These are phyloP conservation scores for Mesotaenium endlicherianum DNA, from an alignment of 139 green algal genomes.

Conservation along the genomic window DNA sequence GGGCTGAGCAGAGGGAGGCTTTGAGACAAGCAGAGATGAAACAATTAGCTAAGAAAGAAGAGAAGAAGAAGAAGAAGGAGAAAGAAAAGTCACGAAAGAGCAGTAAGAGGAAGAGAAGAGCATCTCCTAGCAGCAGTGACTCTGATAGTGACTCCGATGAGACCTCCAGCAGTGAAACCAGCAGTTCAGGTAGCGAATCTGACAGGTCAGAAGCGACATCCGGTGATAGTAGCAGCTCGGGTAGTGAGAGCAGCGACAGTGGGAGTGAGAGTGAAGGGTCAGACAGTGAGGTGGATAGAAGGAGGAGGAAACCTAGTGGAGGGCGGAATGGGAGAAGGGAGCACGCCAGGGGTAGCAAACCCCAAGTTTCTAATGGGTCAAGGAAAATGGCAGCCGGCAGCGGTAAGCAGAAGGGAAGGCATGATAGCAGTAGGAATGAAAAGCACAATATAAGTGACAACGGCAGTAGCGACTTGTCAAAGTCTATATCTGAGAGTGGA, in stretches of 20 bases:
- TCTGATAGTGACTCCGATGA: constrained; percentile 15
- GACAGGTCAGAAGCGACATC: neutral
- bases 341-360: neutral
- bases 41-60: constrained; percentile 9
- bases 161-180: neutral
- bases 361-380: neutral
- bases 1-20: neutral
- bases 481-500: neutral
- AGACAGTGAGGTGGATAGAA: constrained; percentile 10
- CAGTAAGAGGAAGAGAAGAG: constrained; percentile 11
- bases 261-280: constrained; percentile 13
- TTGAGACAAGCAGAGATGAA: neutral
- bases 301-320: neutral
- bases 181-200: neutral
- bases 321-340: neutral
- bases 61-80: constrained; percentile 16
- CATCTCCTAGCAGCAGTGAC: neutral
- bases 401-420: constrained; percentile 3
- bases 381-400: neutral
- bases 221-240: constrained; percentile 5
- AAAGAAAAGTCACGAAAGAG: constrained; percentile 3
- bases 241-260: constrained; percentile 13
- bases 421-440: neutral
- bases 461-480: neutral
- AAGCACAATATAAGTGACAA: neutral